Evolutionary conservation across 257 asterid genomes (phyloP).

Genomic region (Sherardia arvensis): DNA sequence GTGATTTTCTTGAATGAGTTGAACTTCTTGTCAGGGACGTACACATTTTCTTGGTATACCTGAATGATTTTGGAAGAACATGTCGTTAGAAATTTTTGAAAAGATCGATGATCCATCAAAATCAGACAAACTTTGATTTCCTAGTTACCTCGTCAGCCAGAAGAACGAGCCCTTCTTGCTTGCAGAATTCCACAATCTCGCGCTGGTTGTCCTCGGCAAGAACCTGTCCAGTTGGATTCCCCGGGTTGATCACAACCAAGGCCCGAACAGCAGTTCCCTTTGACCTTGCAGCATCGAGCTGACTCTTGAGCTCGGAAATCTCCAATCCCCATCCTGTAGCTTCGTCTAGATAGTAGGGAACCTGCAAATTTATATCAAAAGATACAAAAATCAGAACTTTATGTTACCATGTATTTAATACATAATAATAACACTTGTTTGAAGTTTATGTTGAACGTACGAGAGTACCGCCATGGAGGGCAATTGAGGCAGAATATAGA

Average conservation of each 20-base stretch:
- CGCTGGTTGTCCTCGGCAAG: constrained; percentile 59
- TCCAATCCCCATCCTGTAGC: constrained; percentile 96
- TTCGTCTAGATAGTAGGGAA: constrained; percentile 95
- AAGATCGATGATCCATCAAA: constrained; percentile 2
- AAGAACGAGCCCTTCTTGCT: constrained; percentile 93
- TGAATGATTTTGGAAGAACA: constrained; percentile 19
- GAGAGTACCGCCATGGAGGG: constrained; percentile 96
- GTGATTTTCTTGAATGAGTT: constrained; percentile 86
- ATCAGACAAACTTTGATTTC: neutral
- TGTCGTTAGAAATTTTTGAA: neutral
- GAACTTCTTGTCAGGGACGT: constrained; percentile 90
- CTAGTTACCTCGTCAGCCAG: constrained; percentile 86
- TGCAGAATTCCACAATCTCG: constrained; percentile 90
- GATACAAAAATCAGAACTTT: constrained; percentile 13
- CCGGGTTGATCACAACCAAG: constrained; percentile 95
- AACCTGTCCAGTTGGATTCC: constrained; percentile 92
- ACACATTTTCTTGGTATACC: constrained; percentile 91
- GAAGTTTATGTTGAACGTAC: constrained; percentile 32
- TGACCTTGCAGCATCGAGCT: constrained; percentile 71
- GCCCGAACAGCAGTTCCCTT: constrained; percentile 71
- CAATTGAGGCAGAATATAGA: constrained; percentile 71
- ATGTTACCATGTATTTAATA: neutral
- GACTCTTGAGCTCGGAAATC: constrained; percentile 66
- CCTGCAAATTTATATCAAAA: constrained; percentile 31
- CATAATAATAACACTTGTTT: neutral